Percentiles rank a stretch among this genome's conserved stretches.
Evolutionary conservation across 371 early-diverging fungal genomes (phyloP).

Genomic region (Mortierella sp.): DNA sequence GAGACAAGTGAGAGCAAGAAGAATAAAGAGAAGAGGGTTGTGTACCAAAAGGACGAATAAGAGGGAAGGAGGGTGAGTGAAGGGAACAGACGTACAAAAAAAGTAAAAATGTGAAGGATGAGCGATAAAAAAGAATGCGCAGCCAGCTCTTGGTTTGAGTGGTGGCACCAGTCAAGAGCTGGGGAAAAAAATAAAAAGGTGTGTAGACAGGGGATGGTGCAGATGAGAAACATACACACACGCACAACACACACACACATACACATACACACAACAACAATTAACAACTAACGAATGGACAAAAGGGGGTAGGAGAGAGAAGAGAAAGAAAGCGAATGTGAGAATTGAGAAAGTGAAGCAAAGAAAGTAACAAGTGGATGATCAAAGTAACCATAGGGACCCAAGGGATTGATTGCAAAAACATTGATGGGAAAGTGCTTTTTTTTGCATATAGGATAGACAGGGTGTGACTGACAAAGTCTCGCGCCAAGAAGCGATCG

Average conservation of each 20-base stretch:
- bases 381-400: too few species aligned
- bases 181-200: not conserved
- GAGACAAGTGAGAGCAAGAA: not conserved
- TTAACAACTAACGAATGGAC: too few species aligned
- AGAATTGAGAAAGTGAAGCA: too few species aligned
- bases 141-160: not conserved
- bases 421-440: too few species aligned
- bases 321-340: too few species aligned
- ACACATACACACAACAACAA: too few species aligned
- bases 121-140: not conserved
- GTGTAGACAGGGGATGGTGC: not conserved
- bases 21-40: not conserved
- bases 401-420: too few species aligned
- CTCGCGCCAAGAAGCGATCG: conserved; percentile 9
- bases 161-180: not conserved
- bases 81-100: conserved; percentile 3
- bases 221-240: too few species aligned
- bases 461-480: too few species aligned
- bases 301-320: not conserved
- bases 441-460: too few species aligned
- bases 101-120: not conserved
- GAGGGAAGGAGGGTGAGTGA: not conserved
- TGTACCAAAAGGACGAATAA: not conserved
- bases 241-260: too few species aligned
- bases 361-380: too few species aligned